phyloP scores from a whole-genome alignment of 768 basidiomycete species.

The Termitomyces sp. region DNA sequence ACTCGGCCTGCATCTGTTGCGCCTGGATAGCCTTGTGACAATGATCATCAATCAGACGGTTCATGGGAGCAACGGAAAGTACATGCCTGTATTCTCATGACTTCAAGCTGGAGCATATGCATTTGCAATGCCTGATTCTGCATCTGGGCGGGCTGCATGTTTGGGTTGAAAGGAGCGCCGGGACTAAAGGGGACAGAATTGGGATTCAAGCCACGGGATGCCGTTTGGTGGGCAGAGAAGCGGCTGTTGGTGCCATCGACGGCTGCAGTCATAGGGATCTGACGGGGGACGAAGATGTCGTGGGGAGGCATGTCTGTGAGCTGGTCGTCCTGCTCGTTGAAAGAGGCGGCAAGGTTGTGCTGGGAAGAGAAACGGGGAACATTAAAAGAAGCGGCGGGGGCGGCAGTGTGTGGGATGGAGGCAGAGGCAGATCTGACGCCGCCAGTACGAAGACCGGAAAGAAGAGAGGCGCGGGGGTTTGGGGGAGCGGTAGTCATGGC shows the following conservation, averaged over 20 bases:
- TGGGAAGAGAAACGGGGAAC: constrained; percentile 51
- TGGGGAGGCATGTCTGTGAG: constrained; percentile 51
- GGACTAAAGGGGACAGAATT: constrained; percentile 42
- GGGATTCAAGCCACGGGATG: constrained; percentile 44
- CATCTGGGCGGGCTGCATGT: constrained; percentile 38
- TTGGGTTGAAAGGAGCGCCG: constrained; percentile 38
- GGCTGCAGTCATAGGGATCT: constrained; percentile 63
- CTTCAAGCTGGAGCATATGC: constrained; percentile 83
- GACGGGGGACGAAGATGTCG: constrained; percentile 44
- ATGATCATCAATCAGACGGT: constrained; percentile 7
- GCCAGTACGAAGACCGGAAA: constrained; percentile 85
- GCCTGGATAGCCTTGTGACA: constrained; percentile 54
- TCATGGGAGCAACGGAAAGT: background rate
- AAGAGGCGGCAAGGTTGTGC: constrained; percentile 32
- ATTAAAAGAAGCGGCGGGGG: constrained; percentile 58
- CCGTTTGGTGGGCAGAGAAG: constrained; percentile 58
- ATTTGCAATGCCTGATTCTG: constrained; percentile 69
- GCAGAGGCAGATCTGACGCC: constrained; percentile 76
- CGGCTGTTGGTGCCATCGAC: constrained; percentile 64
- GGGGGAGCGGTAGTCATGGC: constrained; percentile 43
- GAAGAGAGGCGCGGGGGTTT: constrained; percentile 76
- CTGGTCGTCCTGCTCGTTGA: constrained; percentile 55
- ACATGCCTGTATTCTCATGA: constrained; percentile 74
- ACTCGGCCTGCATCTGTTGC: constrained; percentile 72
- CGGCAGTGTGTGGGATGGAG: constrained; percentile 62